Percentiles rank a stretch among this genome's conserved stretches.
These are phyloP conservation scores for Chlorella variabilis DNA, from an alignment of 163 green algal genomes.

Conservation along the genomic window DNA sequence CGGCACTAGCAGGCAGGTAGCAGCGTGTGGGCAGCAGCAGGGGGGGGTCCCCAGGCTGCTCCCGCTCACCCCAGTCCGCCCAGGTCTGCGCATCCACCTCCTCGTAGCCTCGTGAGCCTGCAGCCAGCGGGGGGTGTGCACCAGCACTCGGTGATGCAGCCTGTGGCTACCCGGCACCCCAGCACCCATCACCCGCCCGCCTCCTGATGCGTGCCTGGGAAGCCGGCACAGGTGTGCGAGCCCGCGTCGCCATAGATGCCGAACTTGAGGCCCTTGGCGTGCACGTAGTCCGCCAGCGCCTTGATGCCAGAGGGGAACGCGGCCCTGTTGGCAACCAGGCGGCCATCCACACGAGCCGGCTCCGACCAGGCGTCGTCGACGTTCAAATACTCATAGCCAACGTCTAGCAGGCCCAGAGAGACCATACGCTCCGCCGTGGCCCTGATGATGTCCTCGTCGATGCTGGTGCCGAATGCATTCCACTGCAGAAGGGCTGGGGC, in stretches of 20 bases:
- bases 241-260: conserved; percentile 51
- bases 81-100: conserved; percentile 73
- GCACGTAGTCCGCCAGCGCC: conserved; percentile 77
- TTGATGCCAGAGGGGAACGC: conserved; percentile 83
- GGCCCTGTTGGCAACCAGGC: conserved; percentile 61
- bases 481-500: conserved; percentile 40
- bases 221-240: conserved; percentile 64
- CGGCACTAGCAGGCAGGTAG: neutral
- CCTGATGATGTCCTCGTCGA: conserved; percentile 67
- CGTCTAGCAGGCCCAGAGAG: conserved; percentile 62
- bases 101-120: conserved; percentile 72
- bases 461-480: conserved; percentile 24
- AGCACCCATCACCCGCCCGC: neutral
- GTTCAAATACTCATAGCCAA: conserved; percentile 70
- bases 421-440: conserved; percentile 71
- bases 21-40: no score
- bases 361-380: conserved; percentile 76
- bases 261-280: conserved; percentile 76
- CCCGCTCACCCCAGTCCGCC: conserved; percentile 65
- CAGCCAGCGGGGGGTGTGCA: no score
- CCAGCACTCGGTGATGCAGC: neutral
- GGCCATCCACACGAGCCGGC: conserved; percentile 51
- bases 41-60: neutral
- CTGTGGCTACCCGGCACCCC: no score
- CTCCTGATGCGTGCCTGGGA: conserved; percentile 45